Base-by-base conservation (phyloP, 192 early-diverging fungal genomes). In the Backusella tarrabulga region DNA sequence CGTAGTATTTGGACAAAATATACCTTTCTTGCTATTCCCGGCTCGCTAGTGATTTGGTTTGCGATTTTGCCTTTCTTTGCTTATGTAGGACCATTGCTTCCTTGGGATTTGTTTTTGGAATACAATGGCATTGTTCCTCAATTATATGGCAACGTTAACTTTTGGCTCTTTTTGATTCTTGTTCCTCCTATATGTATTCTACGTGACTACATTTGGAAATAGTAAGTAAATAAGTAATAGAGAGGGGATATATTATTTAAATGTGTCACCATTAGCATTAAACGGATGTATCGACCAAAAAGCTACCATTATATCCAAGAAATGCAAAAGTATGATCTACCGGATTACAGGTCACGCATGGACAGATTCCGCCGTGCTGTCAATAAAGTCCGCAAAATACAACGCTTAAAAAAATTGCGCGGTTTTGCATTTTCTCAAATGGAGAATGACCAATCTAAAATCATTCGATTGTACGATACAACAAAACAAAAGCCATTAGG, bases 241-340 rank as follows among this genome's bases (percentile, higher is more conserved):
- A 14, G 26, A 29, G 26, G 12, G 11, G 1, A 60, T 23, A 63
- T 12, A 7, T 63, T 63, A 63, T 63, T 63, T 4, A 63, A 9
- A 5, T 46, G 2, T 35, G 36, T 66, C 12, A 34, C 6, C 26
- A 17, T 21, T 85, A 95, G 94, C 63, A 75, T 76, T 29, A 88
- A 88, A 71, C 92, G 96, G 44, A 93, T 93, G 83, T 95, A 93
- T 78, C 82, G 89, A 35, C 87, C 97, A 32, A 80, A 89, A 74
- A 88, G 92, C 12, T 98, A 98, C 82, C 98, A 99, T 79, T 94
- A 97, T 78, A 93, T 98, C 42, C 97, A 98, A 84, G 98, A 99
- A 86, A 99, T 99, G 71, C 94, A 98, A 85, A 98, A 97, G 83
- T 96, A 93, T 91, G 97, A 98, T 85, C 95, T 99, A 75, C 98